Evolutionary conservation across 176 grass and related monocot species (phyloP).

Genomic region (Pharus latifolius): DNA sequence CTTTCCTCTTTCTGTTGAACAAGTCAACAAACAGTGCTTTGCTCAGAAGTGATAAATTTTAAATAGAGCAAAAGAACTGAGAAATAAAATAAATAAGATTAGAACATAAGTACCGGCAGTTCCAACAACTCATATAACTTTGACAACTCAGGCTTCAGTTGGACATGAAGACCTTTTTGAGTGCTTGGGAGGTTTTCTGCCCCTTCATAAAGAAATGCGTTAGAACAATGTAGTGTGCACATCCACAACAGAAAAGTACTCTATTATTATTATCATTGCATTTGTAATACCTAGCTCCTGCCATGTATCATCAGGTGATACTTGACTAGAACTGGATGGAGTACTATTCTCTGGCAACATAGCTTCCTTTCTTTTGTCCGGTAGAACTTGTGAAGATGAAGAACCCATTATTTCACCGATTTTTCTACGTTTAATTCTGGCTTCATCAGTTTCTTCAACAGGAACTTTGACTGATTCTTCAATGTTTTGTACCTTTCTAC

Average conservation of each 20-base stretch:
- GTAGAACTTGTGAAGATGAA: slow-evolving; percentile 19
- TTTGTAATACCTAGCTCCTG: slow-evolving; percentile 41
- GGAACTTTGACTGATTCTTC: slow-evolving; percentile 27
- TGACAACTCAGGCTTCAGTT: slow-evolving; percentile 57
- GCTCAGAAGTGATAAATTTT: background rate
- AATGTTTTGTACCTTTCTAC: slow-evolving; percentile 58
- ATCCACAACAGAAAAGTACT: slow-evolving; percentile 2
- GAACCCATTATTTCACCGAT: slow-evolving; percentile 23
- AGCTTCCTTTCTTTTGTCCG: slow-evolving; percentile 22
- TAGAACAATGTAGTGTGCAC: slow-evolving; percentile 8
- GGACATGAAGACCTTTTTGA: slow-evolving; percentile 55
- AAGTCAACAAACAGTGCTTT: background rate
- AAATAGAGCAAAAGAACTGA: background rate
- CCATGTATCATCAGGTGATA: slow-evolving; percentile 29
- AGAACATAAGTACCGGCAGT: slow-evolving; percentile 51
- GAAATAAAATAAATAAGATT: slow-evolving; percentile 6
- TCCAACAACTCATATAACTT: slow-evolving; percentile 53
- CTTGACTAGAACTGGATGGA: slow-evolving; percentile 22
- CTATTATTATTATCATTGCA: background rate
- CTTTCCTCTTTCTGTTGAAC: background rate
- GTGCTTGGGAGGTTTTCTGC: slow-evolving; percentile 37
- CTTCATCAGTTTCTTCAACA: slow-evolving; percentile 42
- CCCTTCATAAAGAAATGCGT: slow-evolving; percentile 27
- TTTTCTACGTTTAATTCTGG: slow-evolving; percentile 53
- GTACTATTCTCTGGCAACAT: slow-evolving; percentile 14